A percentile compares a stretch with the other conserved stretches of the same genome.
These are phyloP conservation scores for Xylogone sp. DNA, from an alignment of 2,329 filamentous ascomycete species.

Conservation along the genomic window DNA sequence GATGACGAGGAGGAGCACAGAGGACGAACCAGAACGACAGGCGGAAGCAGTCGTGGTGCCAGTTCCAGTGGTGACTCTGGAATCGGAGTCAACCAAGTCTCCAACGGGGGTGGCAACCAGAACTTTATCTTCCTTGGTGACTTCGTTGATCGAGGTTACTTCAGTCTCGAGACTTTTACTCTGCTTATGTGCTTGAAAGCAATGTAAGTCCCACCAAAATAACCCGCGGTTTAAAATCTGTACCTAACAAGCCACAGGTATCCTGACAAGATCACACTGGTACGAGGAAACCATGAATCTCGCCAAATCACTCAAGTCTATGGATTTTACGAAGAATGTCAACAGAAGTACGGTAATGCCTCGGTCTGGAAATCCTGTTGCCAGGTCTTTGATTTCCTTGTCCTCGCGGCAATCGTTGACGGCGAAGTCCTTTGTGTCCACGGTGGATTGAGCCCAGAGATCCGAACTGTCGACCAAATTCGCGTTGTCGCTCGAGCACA, in stretches of 20 bases:
- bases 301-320: conserved; percentile 77
- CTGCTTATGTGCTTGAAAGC: conserved; percentile 69
- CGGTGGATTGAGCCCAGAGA: conserved; percentile 68
- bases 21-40: conserved; percentile 38
- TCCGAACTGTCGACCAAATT: conserved; percentile 72
- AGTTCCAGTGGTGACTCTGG: conserved; percentile 33
- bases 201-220: conserved; percentile 45
- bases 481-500: conserved; percentile 70
- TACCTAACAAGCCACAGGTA: conserved; percentile 42
- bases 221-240: conserved; percentile 1
- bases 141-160: conserved; percentile 72
- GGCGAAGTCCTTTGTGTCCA: conserved; percentile 72
- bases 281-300: conserved; percentile 73
- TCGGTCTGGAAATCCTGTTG: conserved; percentile 78
- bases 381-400: conserved; percentile 74
- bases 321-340: conserved; percentile 75
- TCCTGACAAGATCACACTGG: conserved; percentile 68
- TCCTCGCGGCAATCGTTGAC: conserved; percentile 69
- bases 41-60: conserved; percentile 37
- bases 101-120: conserved; percentile 52
- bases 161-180: conserved; percentile 70
- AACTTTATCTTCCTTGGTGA: conserved; percentile 73
- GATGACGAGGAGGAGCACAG: conserved; percentile 46
- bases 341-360: conserved; percentile 73
- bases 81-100: conserved; percentile 31